phyloP scores from a whole-genome alignment of 352 stramenopile species.

The Phytophthora sojae region DNA sequence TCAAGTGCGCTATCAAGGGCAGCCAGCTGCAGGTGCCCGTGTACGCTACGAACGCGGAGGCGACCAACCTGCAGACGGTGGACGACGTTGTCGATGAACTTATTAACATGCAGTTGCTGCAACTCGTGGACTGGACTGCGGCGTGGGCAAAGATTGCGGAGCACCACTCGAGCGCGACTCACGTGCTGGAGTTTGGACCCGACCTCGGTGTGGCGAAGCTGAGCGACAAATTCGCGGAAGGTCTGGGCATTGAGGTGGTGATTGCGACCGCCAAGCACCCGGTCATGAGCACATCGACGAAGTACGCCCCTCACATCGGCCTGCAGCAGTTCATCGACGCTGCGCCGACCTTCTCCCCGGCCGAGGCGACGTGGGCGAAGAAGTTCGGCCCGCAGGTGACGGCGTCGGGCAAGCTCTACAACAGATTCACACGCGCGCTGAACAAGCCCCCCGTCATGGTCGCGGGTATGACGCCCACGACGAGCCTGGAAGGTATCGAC shows the following conservation, averaged over 20 bases:
- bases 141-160: constrained; percentile 53
- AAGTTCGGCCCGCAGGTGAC: constrained; percentile 62
- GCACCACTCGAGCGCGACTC: constrained; percentile 50
- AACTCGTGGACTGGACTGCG: constrained; percentile 67
- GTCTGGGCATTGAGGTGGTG: constrained; percentile 62
- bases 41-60: constrained; percentile 62
- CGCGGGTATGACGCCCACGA: no score
- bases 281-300: constrained; percentile 24
- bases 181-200: constrained; percentile 84
- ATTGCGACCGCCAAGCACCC: constrained; percentile 54
- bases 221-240: constrained; percentile 53
- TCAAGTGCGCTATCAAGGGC: constrained; percentile 51
- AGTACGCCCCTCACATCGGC: constrained; percentile 42
- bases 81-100: constrained; percentile 56
- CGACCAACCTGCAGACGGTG: constrained; percentile 59
- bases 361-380: constrained; percentile 52
- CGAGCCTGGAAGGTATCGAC: no score
- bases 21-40: constrained; percentile 72
- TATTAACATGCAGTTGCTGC: constrained; percentile 70
- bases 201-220: constrained; percentile 64
- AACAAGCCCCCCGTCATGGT: constrained; percentile 87
- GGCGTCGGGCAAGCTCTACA: constrained; percentile 59
- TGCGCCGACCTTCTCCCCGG: constrained; percentile 9
- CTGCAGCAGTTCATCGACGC: constrained; percentile 53
- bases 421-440: constrained; percentile 76